phyloP scores from a whole-genome alignment of 164 flowering plant genomes.

The Umbellularia californica region DNA sequence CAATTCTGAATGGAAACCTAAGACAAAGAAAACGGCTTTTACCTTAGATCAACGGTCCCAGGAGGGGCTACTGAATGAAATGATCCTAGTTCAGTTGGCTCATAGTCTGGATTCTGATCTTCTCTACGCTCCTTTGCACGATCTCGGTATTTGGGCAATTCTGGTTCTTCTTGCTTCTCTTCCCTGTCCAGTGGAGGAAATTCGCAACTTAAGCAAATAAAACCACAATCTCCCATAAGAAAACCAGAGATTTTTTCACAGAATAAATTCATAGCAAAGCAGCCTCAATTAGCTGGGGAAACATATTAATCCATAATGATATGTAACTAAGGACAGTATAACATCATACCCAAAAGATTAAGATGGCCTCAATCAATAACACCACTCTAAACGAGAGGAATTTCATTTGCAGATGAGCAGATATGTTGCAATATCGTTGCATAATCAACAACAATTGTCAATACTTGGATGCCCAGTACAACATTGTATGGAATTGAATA shows the following conservation, averaged over 20 bases:
- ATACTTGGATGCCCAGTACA: too few species aligned
- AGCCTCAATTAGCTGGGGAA: neutral
- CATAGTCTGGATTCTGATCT: slow-evolving; percentile 96
- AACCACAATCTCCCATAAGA: neutral
- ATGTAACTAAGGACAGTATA: too few species aligned
- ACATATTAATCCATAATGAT: too few species aligned
- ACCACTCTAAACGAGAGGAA: neutral
- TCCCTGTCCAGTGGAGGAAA: slow-evolving; percentile 37
- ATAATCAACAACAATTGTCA: too few species aligned
- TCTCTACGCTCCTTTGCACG: slow-evolving; percentile 96
- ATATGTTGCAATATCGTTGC: too few species aligned
- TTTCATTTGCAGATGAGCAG: neutral
- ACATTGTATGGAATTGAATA: too few species aligned
- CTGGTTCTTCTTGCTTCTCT: slow-evolving; percentile 81
- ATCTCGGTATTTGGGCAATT: slow-evolving; percentile 79
- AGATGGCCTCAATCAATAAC: neutral
- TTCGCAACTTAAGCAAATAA: neutral
- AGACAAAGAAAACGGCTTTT: slow-evolving; percentile 1
- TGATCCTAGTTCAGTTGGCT: slow-evolving; percentile 67
- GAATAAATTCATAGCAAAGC: neutral
- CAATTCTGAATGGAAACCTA: neutral
- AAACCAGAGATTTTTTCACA: neutral
- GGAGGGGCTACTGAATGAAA: slow-evolving; percentile 99
- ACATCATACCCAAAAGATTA: neutral
- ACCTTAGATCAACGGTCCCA: slow-evolving; percentile 66